phyloP scores from a whole-genome alignment of 352 stramenopile genomes.

The Phytophthora megakarya region DNA sequence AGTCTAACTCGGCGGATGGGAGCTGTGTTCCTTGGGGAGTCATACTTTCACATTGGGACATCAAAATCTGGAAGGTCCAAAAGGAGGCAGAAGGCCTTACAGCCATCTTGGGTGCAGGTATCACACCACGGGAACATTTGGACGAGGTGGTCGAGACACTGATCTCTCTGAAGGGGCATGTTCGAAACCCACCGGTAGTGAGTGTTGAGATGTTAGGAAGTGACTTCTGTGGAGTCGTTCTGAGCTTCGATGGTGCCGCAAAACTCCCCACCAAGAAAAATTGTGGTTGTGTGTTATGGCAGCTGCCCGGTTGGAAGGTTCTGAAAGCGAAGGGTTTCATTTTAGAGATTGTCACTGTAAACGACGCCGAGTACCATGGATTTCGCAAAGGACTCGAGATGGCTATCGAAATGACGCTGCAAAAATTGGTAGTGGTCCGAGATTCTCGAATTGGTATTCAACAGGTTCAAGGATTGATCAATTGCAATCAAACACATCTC shows the following conservation, averaged over 20 bases:
- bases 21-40: background rate
- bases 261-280: background rate
- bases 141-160: too few species aligned
- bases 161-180: too few species aligned
- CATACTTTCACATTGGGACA: background rate
- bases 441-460: slow-evolving; percentile 2
- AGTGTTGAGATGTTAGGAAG: slow-evolving; percentile 1
- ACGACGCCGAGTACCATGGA: slow-evolving; percentile 11
- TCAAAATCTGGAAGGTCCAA: background rate
- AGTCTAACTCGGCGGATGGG: background rate
- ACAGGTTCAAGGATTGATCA: slow-evolving; percentile 1
- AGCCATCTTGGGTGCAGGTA: too few species aligned
- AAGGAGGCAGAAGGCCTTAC: background rate
- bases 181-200: background rate
- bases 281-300: too few species aligned
- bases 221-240: background rate
- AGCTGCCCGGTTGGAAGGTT: background rate
- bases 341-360: background rate
- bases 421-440: background rate
- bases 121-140: too few species aligned
- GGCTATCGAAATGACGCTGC: too few species aligned
- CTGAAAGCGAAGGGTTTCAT: background rate
- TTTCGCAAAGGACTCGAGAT: too few species aligned
- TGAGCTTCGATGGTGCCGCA: slow-evolving; percentile 3
- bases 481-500: slow-evolving; percentile 2